Evolutionary conservation across 805 yeast genomes (phyloP), one percentile per base, ranked within the genome.

Genomic region (Candida chilensis): DNA sequence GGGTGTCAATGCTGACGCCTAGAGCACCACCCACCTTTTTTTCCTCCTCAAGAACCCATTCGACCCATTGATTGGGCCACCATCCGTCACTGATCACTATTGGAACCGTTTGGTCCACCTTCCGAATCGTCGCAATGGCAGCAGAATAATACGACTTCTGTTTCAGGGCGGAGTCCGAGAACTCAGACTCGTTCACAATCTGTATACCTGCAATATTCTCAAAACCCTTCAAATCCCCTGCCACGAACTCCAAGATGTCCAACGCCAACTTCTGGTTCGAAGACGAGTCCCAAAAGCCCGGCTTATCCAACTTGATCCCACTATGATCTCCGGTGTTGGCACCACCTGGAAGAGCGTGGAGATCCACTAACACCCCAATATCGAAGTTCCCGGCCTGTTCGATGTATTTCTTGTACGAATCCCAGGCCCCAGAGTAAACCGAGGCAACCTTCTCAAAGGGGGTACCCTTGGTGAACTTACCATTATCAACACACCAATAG

Each of bases 281-380:
- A 20, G 52, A 41, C 27, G 58, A 50, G 24, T 40, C 44, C 88
- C 94, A 86, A 42, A 85, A 78, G 8, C 64, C 81, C 2, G 90
- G 75, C 26, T 58, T 47, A 3, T 67, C 67, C 27, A 76, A 59
- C 31, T 55, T 33, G 30, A 75, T 78, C 7, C 97, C 97, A 41
- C 90, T 76, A 50, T 88, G 96, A 29, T 78, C 84, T 19, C 78
- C 81, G 1, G 75, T 69, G 46, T 92, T 90, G 16, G 96, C 96
- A 21, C 96, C 96, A 10, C 85, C 86, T 4, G 96, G 96, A 7
- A 90, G 53, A 0, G 82, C 96, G 54, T 92, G 97, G 26, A 90
- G 44, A 52, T 90, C 97, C 11, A 90, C 68, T 32, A 90, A 44
- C 1, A 90, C 76, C 9, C 86, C 81, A 34, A 90, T 90, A 18